A percentile compares a stretch with the other conserved stretches of the same genome.
phyloP scores from a whole-genome alignment of 176 grass and related monocot species.

The Guadua angustifolia region DNA sequence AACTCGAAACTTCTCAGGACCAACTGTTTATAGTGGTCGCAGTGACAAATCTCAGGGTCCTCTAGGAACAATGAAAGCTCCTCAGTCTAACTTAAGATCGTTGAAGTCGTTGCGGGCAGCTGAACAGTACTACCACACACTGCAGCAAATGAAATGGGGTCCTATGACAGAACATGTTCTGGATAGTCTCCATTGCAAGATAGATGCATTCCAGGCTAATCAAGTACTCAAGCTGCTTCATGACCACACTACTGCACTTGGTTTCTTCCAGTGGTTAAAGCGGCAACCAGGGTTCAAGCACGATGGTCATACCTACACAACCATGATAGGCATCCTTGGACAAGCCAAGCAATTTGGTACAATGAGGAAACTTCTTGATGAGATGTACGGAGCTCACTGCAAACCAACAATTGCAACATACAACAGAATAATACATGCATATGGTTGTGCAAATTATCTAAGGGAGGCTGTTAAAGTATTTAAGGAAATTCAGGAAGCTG shows the following conservation, averaged over 20 bases:
- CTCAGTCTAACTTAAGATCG: too few relatives aligned
- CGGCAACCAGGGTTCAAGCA: slow-evolving; percentile 85
- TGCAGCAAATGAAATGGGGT: slow-evolving; percentile 65
- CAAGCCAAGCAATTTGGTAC: slow-evolving; percentile 77
- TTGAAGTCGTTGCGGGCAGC: too few relatives aligned
- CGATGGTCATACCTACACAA: slow-evolving; percentile 94
- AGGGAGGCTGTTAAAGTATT: slow-evolving; percentile 68
- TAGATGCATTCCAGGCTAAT: slow-evolving; percentile 85
- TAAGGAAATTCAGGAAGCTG: too few relatives aligned
- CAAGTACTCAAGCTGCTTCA: slow-evolving; percentile 90
- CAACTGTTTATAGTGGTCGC: too few relatives aligned
- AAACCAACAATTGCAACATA: slow-evolving; percentile 92
- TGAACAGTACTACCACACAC: too few relatives aligned
- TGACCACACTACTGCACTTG: slow-evolving; percentile 71
- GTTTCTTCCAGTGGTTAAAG: slow-evolving; percentile 94
- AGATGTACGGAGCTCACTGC: slow-evolving; percentile 75
- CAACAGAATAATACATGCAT: slow-evolving; percentile 93
- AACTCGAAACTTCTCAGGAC: too few relatives aligned
- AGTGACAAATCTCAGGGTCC: too few relatives aligned
- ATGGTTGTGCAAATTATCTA: slow-evolving; percentile 90
- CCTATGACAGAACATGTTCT: slow-evolving; percentile 72
- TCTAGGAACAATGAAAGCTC: too few relatives aligned
- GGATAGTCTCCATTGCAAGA: slow-evolving; percentile 71
- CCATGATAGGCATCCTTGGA: slow-evolving; percentile 95
- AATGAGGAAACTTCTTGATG: slow-evolving; percentile 82